Base-by-base conservation (phyloP, 257 asterid genomes). In the Solanum clarkiae region DNA sequence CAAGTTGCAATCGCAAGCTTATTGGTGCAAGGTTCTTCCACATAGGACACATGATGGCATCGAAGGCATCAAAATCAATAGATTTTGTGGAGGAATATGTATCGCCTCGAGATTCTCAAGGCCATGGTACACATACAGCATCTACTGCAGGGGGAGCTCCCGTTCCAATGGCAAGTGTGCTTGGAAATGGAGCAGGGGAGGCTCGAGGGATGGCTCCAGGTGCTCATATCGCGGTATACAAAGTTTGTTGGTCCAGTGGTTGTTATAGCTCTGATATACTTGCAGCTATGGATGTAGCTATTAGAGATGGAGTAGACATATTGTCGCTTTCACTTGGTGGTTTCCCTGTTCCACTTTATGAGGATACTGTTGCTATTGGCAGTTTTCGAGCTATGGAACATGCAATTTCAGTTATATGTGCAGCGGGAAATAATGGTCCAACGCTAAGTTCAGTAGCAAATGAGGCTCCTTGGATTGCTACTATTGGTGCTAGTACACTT, bases 11-110 rank as follows among this genome's bases (percentile, higher is more conserved):
- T 85, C 85, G 93, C 47, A 96, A 96, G 80, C 92, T 96, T 80
- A 93, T 96, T 9, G 99, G 99, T 14, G 99, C 98, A 22, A 90
- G 98, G 60, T 93, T 86, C 74, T 94, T 94, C 86, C 92, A 93
- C 82, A 94, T 90, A 86, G 98, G 98, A 62, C 98, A 96, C 86
- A 91, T 88, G 22, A 91, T 89, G 80, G 95, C 98, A 36, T 89
- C 98, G 7, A 65, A 54, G 85, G 29, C 89, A 36, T 77, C 91
- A 0, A 85, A 93, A 1, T 87, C 94, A 1, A 65, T 14, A 26
- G 65, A 88, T 24, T 26, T 79, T 2, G 86, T 88, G 62, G 85
- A 62, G 22, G 85, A 82, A 42, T 82, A 82, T 66, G 13, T 63
- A 2, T 93, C 97, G 12, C 91, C 95, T 5, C 84, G 92, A 68